These are phyloP conservation scores for Malassezia arunalokei DNA, from an alignment of 1,284 basidiomycete species.

Conservation along the genomic window DNA sequence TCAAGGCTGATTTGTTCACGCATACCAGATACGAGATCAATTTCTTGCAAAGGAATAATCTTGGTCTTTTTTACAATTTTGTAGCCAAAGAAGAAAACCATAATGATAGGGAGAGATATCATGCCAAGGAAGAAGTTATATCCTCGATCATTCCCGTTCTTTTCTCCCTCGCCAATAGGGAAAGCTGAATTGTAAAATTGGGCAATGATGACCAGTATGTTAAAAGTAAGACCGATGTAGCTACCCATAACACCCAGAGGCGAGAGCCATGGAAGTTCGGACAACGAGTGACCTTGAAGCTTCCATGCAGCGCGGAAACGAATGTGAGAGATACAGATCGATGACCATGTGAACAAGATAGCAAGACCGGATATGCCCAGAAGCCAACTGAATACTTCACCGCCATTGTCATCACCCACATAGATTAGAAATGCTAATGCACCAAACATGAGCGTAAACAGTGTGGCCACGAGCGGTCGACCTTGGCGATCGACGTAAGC, in stretches of 20 bases:
- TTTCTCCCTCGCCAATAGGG: constrained; percentile 37
- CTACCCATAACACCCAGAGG: constrained; percentile 49
- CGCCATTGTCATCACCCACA: constrained; percentile 26
- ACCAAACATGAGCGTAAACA: constrained; percentile 32
- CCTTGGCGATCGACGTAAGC: constrained; percentile 51
- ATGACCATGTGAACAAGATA: constrained; percentile 50
- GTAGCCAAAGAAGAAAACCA: constrained; percentile 23
- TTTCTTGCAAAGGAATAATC: constrained; percentile 24
- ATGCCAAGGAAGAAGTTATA: constrained; percentile 50
- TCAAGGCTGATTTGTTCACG: constrained; percentile 28
- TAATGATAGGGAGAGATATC: constrained; percentile 43
- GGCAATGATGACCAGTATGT: constrained; percentile 22
- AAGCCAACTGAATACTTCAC: constrained; percentile 47
- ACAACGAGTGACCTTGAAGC: constrained; percentile 48
- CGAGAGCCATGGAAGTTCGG: constrained; percentile 51
- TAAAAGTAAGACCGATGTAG: constrained; percentile 47
- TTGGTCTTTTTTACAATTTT: constrained; percentile 43
- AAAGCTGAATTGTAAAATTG: constrained; percentile 28
- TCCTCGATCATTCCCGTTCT: constrained; percentile 32
- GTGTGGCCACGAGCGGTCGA: constrained; percentile 49
- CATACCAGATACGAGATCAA: constrained; percentile 54
- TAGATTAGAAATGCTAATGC: constrained; percentile 38
- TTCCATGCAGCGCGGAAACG: constrained; percentile 48
- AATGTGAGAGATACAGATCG: constrained; percentile 41
- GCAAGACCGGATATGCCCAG: constrained; percentile 51